Conservation (phyloP, 1,284 basidiomycete species). For the Vanrija sp. region DNA sequence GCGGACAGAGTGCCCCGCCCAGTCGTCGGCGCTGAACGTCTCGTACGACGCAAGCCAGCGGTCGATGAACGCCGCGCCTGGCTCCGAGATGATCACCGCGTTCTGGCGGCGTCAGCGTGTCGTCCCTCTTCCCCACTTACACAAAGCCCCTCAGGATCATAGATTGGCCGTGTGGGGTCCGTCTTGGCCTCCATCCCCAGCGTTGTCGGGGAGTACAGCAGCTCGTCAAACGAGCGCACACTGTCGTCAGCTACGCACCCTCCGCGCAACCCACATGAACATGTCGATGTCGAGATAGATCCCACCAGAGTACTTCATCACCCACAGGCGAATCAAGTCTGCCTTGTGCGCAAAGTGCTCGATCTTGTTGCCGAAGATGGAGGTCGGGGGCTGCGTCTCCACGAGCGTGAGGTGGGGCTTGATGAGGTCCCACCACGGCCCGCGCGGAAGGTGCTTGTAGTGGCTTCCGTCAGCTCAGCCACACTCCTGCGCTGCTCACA, state of each 20-base stretch:
- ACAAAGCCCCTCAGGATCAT: slow-evolving; percentile 48
- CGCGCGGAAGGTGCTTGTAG: slow-evolving; percentile 45
- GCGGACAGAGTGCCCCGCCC: slow-evolving; percentile 50
- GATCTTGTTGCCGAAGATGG: slow-evolving; percentile 36
- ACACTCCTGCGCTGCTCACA: slow-evolving; percentile 34
- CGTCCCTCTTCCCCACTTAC: slow-evolving; percentile 21
- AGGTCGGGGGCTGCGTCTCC: slow-evolving; percentile 33
- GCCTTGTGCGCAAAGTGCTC: slow-evolving; percentile 49
- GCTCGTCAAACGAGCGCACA: slow-evolving; percentile 38
- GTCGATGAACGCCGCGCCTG: slow-evolving; percentile 49
- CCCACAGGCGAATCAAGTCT: slow-evolving; percentile 44
- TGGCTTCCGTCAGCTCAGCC: slow-evolving; percentile 30
- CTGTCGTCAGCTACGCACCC: slow-evolving; percentile 13
- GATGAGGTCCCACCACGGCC: slow-evolving; percentile 48
- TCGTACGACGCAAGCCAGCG: slow-evolving; percentile 50
- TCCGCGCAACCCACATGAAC: slow-evolving; percentile 38
- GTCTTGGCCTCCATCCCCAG: slow-evolving; percentile 51
- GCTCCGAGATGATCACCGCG: slow-evolving; percentile 51
- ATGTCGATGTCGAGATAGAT: slow-evolving; percentile 55
- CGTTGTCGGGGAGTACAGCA: slow-evolving; percentile 47
- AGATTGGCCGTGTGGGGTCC: slow-evolving; percentile 29
- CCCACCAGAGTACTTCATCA: slow-evolving; percentile 48
- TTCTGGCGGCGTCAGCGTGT: slow-evolving; percentile 41
- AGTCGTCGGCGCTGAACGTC: slow-evolving; percentile 45
- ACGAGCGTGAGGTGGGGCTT: slow-evolving; percentile 42